Percentiles rank a stretch among this genome's conserved stretches.
phyloP scores from a whole-genome alignment of 305 asterid species.

The Fraxinus nigra region DNA sequence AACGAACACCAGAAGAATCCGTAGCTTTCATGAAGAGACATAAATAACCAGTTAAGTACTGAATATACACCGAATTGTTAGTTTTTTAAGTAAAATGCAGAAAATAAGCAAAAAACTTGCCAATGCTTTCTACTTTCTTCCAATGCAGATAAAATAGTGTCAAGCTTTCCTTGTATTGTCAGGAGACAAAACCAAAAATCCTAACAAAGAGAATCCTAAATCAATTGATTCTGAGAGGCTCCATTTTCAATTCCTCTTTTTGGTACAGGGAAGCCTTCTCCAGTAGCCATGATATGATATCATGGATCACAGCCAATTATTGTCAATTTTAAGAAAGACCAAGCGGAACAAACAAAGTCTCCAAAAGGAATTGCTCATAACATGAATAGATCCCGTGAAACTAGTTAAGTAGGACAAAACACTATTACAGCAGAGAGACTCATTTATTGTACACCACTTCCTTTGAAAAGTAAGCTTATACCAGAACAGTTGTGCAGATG shows the following conservation, averaged over 20 bases:
- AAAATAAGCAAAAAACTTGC: neutral
- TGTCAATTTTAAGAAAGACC: neutral
- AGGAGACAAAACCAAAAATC: constrained; percentile 4
- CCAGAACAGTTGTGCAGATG: neutral
- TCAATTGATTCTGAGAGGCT: neutral
- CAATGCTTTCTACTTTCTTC: neutral
- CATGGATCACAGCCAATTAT: neutral
- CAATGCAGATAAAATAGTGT: neutral
- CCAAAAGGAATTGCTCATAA: neutral
- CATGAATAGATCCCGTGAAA: neutral
- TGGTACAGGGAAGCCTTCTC: neutral
- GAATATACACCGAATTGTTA: neutral
- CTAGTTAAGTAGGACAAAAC: neutral
- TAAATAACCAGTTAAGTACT: neutral
- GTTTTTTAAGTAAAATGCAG: neutral
- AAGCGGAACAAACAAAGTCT: neutral
- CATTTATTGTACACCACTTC: neutral
- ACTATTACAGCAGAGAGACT: neutral
- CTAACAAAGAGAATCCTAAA: neutral
- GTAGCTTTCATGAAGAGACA: constrained; percentile 30
- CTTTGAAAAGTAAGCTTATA: constrained; percentile 2
- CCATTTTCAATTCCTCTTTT: neutral
- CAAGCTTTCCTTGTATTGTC: neutral
- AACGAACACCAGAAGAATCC: constrained; percentile 39
- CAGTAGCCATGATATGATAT: neutral